These are phyloP conservation scores for Colletotrichum limetticola DNA, from an alignment of 2,329 filamentous ascomycete species.

Conservation along the genomic window DNA sequence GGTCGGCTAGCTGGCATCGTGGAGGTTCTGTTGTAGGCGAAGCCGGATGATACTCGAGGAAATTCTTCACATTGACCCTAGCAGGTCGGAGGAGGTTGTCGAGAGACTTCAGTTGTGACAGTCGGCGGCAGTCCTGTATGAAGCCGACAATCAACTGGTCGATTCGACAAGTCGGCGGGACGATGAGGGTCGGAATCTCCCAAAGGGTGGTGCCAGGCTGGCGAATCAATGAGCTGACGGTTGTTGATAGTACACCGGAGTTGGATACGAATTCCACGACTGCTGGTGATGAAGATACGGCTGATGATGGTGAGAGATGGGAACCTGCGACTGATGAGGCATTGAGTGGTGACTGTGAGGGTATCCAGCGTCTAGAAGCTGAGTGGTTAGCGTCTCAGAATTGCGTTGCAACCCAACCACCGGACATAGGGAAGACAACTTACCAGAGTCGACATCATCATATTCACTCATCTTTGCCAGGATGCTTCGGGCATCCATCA, in stretches of 20 bases:
- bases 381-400: constrained; percentile 43
- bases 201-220: constrained; percentile 39
- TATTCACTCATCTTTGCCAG: constrained; percentile 52
- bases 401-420: constrained; percentile 35
- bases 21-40: constrained; percentile 24
- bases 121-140: constrained; percentile 47
- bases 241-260: constrained; percentile 39
- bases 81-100: constrained; percentile 45
- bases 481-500: constrained; percentile 50
- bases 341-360: constrained; percentile 42
- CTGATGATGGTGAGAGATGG: constrained; percentile 33
- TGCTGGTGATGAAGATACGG: constrained; percentile 36
- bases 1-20: constrained; percentile 32
- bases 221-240: constrained; percentile 46
- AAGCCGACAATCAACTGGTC: constrained; percentile 49
- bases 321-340: constrained; percentile 34
- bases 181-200: constrained; percentile 47
- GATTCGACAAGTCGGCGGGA: constrained; percentile 43
- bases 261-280: constrained; percentile 36
- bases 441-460: constrained; percentile 44
- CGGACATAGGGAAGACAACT: constrained; percentile 19
- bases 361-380: constrained; percentile 45
- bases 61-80: constrained; percentile 46
- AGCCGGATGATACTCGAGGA: constrained; percentile 44
- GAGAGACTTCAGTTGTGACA: constrained; percentile 42